phyloP scores from a whole-genome alignment of 805 yeast species.

The Cyberlindnera euphorbiiphila region DNA sequence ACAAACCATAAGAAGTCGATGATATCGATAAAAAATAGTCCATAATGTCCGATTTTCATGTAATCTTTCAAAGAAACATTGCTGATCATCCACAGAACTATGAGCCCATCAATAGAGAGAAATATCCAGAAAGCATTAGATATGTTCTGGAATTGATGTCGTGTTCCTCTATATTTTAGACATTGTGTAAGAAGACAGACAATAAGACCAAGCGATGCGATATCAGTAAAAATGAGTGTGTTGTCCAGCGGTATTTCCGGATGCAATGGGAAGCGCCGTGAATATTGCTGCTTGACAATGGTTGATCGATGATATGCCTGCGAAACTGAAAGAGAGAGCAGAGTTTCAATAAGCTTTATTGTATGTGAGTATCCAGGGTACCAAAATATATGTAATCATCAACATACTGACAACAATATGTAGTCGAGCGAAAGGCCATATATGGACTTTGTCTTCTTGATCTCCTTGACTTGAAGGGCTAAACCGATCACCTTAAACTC shows the following conservation, averaged over 20 bases:
- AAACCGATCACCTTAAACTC: background rate
- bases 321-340: background rate
- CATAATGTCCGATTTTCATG: conserved; percentile 28
- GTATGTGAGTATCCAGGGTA: background rate
- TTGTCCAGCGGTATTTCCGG: conserved; percentile 28
- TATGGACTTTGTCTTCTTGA: conserved; percentile 30
- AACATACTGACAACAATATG: conserved; percentile 22
- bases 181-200: conserved; percentile 29
- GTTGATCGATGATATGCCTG: conserved; percentile 3
- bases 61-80: conserved; percentile 1
- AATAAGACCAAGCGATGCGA: conserved; percentile 12
- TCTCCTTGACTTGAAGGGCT: conserved; percentile 18
- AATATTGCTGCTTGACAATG: conserved; percentile 25
- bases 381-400: no score
- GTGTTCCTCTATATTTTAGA: conserved; percentile 27
- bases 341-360: conserved; percentile 6
- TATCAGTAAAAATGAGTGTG: conserved; percentile 21
- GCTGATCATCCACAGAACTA: conserved; percentile 4
- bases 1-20: conserved; percentile 39
- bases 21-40: conserved; percentile 37
- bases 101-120: background rate
- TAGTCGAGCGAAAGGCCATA: conserved; percentile 38
- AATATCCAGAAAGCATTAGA: conserved; percentile 22
- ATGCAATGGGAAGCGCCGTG: conserved; percentile 35
- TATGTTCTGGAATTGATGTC: conserved; percentile 36